phyloP scores from a whole-genome alignment of 2,329 filamentous ascomycete species.

The Diaporthe sp. region DNA sequence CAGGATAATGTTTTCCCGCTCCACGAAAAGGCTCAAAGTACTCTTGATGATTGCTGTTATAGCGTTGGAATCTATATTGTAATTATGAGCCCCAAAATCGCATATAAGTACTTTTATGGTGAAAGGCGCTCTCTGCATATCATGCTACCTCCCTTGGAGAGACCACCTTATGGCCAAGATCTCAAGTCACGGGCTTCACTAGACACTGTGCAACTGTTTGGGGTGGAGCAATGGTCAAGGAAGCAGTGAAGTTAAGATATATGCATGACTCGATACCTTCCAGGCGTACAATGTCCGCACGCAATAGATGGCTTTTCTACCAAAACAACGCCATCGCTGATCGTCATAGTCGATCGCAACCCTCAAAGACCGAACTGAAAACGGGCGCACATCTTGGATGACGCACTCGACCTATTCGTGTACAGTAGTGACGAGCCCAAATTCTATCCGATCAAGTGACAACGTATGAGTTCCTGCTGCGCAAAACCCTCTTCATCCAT shows the following conservation, averaged over 20 bases:
- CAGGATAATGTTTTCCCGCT: neutral
- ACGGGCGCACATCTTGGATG: neutral
- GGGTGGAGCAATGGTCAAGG: neutral
- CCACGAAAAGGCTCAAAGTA: neutral
- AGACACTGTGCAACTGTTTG: neutral
- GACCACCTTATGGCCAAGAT: neutral
- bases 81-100: neutral
- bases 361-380: constrained; percentile 1
- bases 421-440: neutral
- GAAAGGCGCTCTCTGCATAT: neutral
- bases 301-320: neutral
- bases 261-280: neutral
- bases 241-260: neutral
- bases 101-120: neutral
- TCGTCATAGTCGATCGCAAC: neutral
- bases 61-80: neutral
- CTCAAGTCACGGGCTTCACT: constrained; percentile 1
- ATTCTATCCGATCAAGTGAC: neutral
- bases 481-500: neutral
- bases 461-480: neutral
- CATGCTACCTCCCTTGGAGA: neutral
- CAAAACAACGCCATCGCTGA: constrained; percentile 8
- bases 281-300: neutral
- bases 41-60: neutral
- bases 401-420: neutral